These are phyloP conservation scores for Fomitopsis serialis DNA, from an alignment of 768 basidiomycete species.

Conservation along the genomic window DNA sequence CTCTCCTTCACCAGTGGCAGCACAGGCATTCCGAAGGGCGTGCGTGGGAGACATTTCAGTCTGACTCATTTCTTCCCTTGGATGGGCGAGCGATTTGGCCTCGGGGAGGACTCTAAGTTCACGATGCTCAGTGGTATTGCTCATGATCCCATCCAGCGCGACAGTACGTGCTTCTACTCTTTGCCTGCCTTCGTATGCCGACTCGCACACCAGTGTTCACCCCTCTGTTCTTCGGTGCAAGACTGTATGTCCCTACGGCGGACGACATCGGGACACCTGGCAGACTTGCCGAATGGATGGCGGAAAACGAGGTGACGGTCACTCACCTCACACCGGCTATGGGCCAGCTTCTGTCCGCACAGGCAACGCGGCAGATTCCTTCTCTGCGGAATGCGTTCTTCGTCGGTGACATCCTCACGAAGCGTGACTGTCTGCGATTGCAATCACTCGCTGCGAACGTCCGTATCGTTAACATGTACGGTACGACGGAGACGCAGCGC, in stretches of 20 bases:
- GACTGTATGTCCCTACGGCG: conserved; percentile 91
- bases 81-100: conserved; percentile 88
- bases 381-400: conserved; percentile 91
- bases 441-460: conserved; percentile 92
- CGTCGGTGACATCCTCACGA: conserved; percentile 98
- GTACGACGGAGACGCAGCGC: conserved; percentile 98
- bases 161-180: conserved; percentile 62
- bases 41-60: conserved; percentile 90
- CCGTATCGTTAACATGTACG: conserved; percentile 98
- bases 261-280: conserved; percentile 98
- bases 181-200: neutral
- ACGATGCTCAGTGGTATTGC: conserved; percentile 99
- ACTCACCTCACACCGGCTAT: conserved; percentile 98
- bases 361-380: conserved; percentile 77
- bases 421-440: conserved; percentile 92
- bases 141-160: conserved; percentile 97
- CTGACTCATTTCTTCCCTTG: conserved; percentile 99
- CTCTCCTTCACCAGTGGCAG: conserved; percentile 96
- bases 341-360: conserved; percentile 95
- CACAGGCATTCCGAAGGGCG: conserved; percentile 98
- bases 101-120: conserved; percentile 74
- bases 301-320: conserved; percentile 82
- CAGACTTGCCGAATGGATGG: conserved; percentile 98
- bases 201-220: conserved; percentile 74
- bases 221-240: conserved; percentile 93